A percentile compares a stretch with the other conserved stretches of the same genome.
phyloP scores from a whole-genome alignment of 1,284 basidiomycete genomes.

The Ceratobasidium sp. region DNA sequence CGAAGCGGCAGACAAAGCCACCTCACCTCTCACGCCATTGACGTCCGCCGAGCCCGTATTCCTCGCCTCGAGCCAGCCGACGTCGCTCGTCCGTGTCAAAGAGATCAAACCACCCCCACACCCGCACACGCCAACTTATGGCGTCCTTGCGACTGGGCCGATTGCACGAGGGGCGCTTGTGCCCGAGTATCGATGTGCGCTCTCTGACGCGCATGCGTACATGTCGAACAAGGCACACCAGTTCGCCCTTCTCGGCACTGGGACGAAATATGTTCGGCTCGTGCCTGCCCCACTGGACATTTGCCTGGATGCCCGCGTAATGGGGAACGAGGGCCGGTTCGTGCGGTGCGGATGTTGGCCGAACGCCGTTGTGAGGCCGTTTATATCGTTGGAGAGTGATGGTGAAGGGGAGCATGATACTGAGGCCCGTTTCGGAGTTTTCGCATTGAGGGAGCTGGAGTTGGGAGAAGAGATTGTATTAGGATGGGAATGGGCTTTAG shows the following conservation, averaged over 20 bases:
- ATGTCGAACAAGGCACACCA: conserved; percentile 62
- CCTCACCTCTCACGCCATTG: conserved; percentile 19
- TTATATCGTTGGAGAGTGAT: conserved; percentile 64
- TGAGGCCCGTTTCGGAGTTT: conserved; percentile 81
- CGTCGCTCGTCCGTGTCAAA: conserved; percentile 34
- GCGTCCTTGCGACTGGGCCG: conserved; percentile 54
- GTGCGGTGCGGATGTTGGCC: conserved; percentile 87
- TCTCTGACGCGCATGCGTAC: conserved; percentile 53
- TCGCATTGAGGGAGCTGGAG: conserved; percentile 81
- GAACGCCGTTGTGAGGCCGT: conserved; percentile 85
- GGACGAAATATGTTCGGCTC: conserved; percentile 73
- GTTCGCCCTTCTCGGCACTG: conserved; percentile 60
- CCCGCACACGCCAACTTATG: conserved; percentile 48
- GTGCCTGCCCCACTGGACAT: conserved; percentile 83
- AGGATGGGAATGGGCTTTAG: conserved; percentile 98
- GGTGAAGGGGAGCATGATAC: conserved; percentile 56
- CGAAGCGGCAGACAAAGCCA: not conserved
- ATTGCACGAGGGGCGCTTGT: conserved; percentile 56
- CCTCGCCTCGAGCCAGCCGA: conserved; percentile 36
- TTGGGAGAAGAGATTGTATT: conserved; percentile 89
- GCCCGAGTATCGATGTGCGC: conserved; percentile 52
- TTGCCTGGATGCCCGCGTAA: conserved; percentile 83
- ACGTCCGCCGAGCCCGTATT: conserved; percentile 31
- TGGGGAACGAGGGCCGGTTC: conserved; percentile 80
- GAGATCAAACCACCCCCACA: conserved; percentile 40